phyloP scores from a whole-genome alignment of 2,329 filamentous ascomycete species.

The Penicillium vulpinum region DNA sequence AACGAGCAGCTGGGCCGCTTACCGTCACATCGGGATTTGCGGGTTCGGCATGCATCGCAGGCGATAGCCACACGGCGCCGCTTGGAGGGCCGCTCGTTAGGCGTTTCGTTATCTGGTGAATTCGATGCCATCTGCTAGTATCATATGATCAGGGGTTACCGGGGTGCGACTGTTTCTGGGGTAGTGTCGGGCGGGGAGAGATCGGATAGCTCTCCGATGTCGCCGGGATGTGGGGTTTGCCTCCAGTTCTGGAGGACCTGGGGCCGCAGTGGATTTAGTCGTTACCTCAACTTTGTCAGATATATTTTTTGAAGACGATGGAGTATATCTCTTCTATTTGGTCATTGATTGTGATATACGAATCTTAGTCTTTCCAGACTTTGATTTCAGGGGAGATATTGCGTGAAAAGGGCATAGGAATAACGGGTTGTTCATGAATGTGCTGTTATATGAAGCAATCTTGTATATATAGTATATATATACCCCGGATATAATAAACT shows the following conservation, averaged over 20 bases:
- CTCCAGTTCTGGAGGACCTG: neutral
- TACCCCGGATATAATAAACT: neutral
- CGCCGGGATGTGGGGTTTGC: neutral
- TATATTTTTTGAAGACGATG: too few species aligned
- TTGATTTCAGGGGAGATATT: neutral
- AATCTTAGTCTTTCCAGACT: neutral
- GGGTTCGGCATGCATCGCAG: slow-evolving; percentile 40
- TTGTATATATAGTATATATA: neutral
- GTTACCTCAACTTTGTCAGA: neutral
- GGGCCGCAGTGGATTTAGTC: too few species aligned
- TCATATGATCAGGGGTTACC: neutral
- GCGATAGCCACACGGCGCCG: slow-evolving; percentile 42
- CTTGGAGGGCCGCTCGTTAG: slow-evolving; percentile 20
- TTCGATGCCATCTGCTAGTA: neutral
- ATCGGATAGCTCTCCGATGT: neutral
- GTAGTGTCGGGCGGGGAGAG: neutral
- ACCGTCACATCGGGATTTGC: slow-evolving; percentile 47
- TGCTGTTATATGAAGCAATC: neutral
- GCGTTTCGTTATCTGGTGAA: neutral
- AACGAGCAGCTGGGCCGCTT: slow-evolving; percentile 45
- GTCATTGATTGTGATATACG: neutral
- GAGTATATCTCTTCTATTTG: neutral
- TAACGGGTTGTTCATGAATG: neutral
- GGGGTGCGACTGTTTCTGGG: neutral
- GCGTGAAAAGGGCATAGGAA: neutral